phyloP scores from a whole-genome alignment of 177 flowering plant species.

The Vitis hybrid region DNA sequence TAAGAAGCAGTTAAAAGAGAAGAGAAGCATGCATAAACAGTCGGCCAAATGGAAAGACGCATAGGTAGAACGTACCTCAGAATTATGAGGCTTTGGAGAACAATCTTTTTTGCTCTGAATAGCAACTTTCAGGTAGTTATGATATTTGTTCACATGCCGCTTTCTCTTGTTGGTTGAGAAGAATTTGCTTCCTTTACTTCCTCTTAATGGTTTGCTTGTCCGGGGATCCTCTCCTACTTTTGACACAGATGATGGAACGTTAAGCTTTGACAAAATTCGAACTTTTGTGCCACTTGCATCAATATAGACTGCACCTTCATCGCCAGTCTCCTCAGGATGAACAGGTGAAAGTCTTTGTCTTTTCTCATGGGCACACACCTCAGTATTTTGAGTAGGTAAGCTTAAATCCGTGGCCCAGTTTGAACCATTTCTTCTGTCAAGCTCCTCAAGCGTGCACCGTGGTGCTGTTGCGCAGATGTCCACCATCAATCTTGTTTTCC shows the following conservation, averaged over 20 bases:
- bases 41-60: background rate
- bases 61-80: conserved; percentile 39
- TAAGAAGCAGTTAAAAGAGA: too few relatives aligned
- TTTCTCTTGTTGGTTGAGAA: conserved; percentile 37
- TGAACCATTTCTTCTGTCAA: conserved; percentile 85
- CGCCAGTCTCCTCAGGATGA: conserved; percentile 32
- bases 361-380: conserved; percentile 34
- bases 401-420: conserved; percentile 55
- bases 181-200: conserved; percentile 38
- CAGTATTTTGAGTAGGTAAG: conserved; percentile 26
- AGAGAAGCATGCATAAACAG: background rate
- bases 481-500: conserved; percentile 66
- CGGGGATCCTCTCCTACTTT: conserved; percentile 26
- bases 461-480: conserved; percentile 73
- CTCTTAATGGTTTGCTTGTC: conserved; percentile 27
- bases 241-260: conserved; percentile 27
- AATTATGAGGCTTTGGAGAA: conserved; percentile 25
- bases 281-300: conserved; percentile 83
- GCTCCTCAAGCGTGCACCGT: conserved; percentile 81
- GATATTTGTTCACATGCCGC: conserved; percentile 29
- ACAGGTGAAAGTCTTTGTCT: conserved; percentile 27
- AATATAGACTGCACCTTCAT: conserved; percentile 70
- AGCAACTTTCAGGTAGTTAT: conserved; percentile 42
- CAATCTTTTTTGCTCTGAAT: conserved; percentile 30
- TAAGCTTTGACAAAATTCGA: conserved; percentile 66